phyloP scores from a whole-genome alignment of 352 stramenopile species.

The Globisporangium paroecandrum region DNA sequence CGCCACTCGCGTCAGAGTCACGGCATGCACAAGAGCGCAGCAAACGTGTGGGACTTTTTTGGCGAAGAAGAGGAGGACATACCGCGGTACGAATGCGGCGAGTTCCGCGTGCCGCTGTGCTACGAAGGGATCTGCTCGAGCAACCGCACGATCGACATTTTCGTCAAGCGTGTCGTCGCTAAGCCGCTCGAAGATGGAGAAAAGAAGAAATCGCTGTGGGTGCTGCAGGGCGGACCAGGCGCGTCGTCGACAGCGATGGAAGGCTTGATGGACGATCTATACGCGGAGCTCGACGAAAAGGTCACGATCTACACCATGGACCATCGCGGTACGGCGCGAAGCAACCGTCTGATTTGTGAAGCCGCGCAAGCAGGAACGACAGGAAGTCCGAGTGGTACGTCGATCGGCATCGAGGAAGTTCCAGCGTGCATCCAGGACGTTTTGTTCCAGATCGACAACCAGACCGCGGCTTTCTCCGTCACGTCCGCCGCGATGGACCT shows the following conservation, averaged over 20 bases:
- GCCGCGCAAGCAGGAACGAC: slow-evolving; percentile 43
- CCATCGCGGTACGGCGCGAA: slow-evolving; percentile 59
- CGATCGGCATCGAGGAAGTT: slow-evolving; percentile 53
- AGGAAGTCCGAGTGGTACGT: slow-evolving; percentile 46
- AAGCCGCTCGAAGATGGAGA: slow-evolving; percentile 3
- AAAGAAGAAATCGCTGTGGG: slow-evolving; percentile 53
- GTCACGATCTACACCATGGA: slow-evolving; percentile 72
- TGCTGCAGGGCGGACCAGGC: slow-evolving; percentile 65
- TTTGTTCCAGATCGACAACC: slow-evolving; percentile 68
- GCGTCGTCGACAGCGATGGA: slow-evolving; percentile 73
- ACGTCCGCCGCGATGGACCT: slow-evolving; percentile 73
- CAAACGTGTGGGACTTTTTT: not conserved
- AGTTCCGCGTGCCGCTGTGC: slow-evolving; percentile 31
- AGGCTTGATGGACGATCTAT: slow-evolving; percentile 57
- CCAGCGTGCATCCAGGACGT: slow-evolving; percentile 71
- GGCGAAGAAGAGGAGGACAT: not conserved
- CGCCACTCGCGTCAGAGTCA: not conserved
- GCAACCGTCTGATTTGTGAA: slow-evolving; percentile 49
- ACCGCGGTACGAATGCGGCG: slow-evolving; percentile 26
- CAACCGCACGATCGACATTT: slow-evolving; percentile 27
- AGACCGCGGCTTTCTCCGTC: slow-evolving; percentile 63
- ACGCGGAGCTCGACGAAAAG: slow-evolving; percentile 38
- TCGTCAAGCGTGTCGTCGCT: slow-evolving; percentile 53
- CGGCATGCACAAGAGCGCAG: not conserved
- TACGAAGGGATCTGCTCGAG: slow-evolving; percentile 29